Conservation (phyloP, 2,329 filamentous ascomycete genomes). For the Penicillium brasilianum region DNA sequence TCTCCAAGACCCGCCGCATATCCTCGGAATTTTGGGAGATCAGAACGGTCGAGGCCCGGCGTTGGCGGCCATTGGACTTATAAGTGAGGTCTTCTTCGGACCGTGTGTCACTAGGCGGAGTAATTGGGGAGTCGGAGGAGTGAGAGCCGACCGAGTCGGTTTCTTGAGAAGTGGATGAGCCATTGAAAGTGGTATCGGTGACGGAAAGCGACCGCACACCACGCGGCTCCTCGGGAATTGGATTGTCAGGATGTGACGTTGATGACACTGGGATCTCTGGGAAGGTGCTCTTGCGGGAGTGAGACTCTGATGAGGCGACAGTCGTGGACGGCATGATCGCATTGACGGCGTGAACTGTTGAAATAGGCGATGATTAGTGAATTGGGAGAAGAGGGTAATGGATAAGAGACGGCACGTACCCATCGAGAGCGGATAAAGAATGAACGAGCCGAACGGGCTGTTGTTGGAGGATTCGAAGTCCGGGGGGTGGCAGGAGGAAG, state of each 20-base stretch:
- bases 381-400: background rate
- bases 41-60: slow-evolving; percentile 54
- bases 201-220: slow-evolving; percentile 44
- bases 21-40: slow-evolving; percentile 65
- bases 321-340: slow-evolving; percentile 33
- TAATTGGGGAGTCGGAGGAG: slow-evolving; percentile 49
- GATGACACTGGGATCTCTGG: slow-evolving; percentile 43
- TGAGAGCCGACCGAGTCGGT: slow-evolving; percentile 45
- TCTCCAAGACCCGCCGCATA: slow-evolving; percentile 62
- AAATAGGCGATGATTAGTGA: background rate
- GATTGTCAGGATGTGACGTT: slow-evolving; percentile 54
- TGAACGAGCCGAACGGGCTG: slow-evolving; percentile 4
- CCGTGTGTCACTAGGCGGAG: slow-evolving; percentile 44
- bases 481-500: slow-evolving; percentile 3
- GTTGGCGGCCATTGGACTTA: slow-evolving; percentile 36
- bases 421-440: slow-evolving; percentile 19
- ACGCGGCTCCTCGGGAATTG: slow-evolving; percentile 54
- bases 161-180: slow-evolving; percentile 36
- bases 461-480: too few species aligned
- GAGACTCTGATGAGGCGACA: slow-evolving; percentile 30
- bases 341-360: slow-evolving; percentile 40
- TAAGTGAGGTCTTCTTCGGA: slow-evolving; percentile 39
- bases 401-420: slow-evolving; percentile 20
- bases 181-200: slow-evolving; percentile 39
- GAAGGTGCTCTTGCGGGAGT: slow-evolving; percentile 33